phyloP scores from a whole-genome alignment of 306 rosid genomes.

The Biancaea sappan region DNA sequence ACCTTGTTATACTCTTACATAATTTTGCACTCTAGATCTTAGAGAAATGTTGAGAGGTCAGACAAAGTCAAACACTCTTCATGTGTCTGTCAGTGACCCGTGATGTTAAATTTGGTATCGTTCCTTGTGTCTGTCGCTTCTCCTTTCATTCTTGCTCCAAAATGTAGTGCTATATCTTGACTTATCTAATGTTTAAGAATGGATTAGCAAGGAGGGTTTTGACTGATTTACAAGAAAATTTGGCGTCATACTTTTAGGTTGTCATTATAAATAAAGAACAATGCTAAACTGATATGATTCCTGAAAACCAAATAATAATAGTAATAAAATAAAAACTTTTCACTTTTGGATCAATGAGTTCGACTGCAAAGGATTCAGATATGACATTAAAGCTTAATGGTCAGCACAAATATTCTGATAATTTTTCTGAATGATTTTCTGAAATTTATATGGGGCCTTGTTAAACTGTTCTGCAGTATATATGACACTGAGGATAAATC shows the following conservation, averaged over 20 bases:
- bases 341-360: too few relatives aligned
- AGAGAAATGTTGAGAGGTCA: constrained; percentile 9
- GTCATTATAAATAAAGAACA: not conserved
- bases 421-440: too few relatives aligned
- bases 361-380: not conserved
- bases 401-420: not conserved
- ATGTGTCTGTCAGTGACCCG: not conserved
- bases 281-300: not conserved
- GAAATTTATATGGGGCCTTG: too few relatives aligned
- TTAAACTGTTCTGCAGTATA: too few relatives aligned
- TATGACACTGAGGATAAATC: too few relatives aligned
- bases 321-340: not conserved
- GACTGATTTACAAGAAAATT: not conserved
- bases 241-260: not conserved
- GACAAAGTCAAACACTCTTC: constrained; percentile 5
- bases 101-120: not conserved
- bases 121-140: not conserved
- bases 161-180: not conserved
- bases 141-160: not conserved
- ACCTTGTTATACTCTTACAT: constrained; percentile 10
- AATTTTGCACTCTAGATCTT: constrained; percentile 22
- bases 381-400: too few relatives aligned
- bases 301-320: too few relatives aligned
- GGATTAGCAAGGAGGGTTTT: not conserved
- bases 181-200: not conserved